These are phyloP conservation scores for Lasiosphaeriaceae sp. DNA, from an alignment of 495 filamentous ascomycete species.

Conservation along the genomic window DNA sequence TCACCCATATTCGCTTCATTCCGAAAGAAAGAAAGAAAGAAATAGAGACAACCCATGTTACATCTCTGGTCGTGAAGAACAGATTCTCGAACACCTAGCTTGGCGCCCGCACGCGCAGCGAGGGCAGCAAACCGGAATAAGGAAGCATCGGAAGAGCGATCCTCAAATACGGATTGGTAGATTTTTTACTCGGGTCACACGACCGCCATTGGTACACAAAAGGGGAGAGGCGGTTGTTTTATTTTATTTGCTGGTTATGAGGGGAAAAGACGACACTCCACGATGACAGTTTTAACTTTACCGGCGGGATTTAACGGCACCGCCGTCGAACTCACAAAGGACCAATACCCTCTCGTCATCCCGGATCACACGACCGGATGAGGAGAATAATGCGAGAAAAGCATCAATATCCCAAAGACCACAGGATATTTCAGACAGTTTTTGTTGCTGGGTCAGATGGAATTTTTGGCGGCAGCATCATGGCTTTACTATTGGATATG, in stretches of 20 bases:
- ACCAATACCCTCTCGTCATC: neutral
- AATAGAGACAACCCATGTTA: too few species aligned
- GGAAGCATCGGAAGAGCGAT: neutral
- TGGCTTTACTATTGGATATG: slow-evolving; percentile 16
- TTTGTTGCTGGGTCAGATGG: neutral
- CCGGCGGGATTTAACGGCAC: slow-evolving; percentile 13
- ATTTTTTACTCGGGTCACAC: slow-evolving; percentile 8
- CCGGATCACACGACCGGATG: neutral
- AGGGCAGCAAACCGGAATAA: too few species aligned
- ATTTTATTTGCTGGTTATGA: neutral
- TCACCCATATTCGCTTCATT: too few species aligned
- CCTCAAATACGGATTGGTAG: neutral
- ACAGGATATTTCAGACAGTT: neutral
- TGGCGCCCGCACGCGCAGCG: neutral
- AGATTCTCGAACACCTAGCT: too few species aligned
- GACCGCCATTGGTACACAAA: slow-evolving; percentile 8
- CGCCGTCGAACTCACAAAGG: neutral
- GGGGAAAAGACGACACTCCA: neutral
- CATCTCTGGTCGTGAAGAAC: too few species aligned
- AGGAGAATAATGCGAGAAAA: neutral
- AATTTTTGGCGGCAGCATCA: neutral
- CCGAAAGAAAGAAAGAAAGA: too few species aligned
- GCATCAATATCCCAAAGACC: neutral
- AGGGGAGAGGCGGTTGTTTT: neutral
- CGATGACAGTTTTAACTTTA: neutral